Conservation (phyloP, 192 early-diverging fungal species). For the Entomortierella lignicola region DNA sequence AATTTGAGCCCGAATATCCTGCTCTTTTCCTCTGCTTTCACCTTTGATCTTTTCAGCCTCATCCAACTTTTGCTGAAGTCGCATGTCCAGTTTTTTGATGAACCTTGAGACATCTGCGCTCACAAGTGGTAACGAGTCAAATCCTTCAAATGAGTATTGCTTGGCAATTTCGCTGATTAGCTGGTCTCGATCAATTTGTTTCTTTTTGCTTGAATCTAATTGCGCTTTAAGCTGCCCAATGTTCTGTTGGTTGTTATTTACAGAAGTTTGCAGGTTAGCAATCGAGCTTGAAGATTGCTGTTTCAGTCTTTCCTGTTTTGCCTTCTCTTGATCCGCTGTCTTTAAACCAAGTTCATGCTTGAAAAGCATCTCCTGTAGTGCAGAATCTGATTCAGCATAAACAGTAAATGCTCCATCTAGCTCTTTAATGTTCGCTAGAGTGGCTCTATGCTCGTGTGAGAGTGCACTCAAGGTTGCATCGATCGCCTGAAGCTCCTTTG, state of each 20-base stretch:
- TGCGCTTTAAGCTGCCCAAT: constrained; percentile 69
- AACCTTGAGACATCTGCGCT: constrained; percentile 59
- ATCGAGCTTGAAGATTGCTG: constrained; percentile 33
- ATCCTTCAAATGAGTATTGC: constrained; percentile 54
- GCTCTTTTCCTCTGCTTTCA: constrained; percentile 17
- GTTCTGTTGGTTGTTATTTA: constrained; percentile 49
- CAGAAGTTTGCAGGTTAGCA: constrained; percentile 38
- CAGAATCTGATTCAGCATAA: constrained; percentile 68
- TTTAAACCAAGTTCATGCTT: constrained; percentile 52
- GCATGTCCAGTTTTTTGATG: constrained; percentile 52
- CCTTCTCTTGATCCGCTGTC: constrained; percentile 47
- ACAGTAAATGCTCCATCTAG: constrained; percentile 38
- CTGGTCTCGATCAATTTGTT: constrained; percentile 56
- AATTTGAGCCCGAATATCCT: constrained; percentile 26
- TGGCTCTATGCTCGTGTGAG: constrained; percentile 54
- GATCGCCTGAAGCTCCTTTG: constrained; percentile 59
- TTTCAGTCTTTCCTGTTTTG: constrained; percentile 28
- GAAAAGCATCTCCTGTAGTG: constrained; percentile 67
- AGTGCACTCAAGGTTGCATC: constrained; percentile 54
- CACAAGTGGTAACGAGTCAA: constrained; percentile 48
- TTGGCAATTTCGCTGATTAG: constrained; percentile 56
- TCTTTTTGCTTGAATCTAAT: constrained; percentile 34
- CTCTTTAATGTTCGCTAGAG: constrained; percentile 17
- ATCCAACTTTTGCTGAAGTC: constrained; percentile 43
- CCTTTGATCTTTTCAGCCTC: constrained; percentile 32